A percentile compares a stretch with the other conserved stretches of the same genome.
These are phyloP conservation scores for Boeremia lycopersici DNA, from an alignment of 2,329 filamentous ascomycete species.

Conservation along the genomic window DNA sequence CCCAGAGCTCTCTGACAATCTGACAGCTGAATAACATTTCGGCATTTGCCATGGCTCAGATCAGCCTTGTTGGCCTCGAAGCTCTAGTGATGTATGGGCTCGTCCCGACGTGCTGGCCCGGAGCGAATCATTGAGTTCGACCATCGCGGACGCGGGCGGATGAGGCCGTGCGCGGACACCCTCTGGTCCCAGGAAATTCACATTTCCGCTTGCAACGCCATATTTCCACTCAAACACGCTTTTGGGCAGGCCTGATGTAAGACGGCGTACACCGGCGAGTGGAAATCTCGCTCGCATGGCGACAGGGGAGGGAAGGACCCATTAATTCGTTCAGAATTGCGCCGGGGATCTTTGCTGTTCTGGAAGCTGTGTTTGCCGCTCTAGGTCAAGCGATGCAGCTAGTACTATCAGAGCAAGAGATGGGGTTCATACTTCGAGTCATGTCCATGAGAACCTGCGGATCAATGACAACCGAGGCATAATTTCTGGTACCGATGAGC, in stretches of 20 bases:
- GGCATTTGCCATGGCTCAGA: background rate
- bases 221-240: background rate
- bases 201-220: background rate
- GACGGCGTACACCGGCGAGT: slow-evolving; percentile 11
- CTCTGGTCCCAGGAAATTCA: slow-evolving; percentile 8
- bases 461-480: slow-evolving; percentile 18
- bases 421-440: background rate
- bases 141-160: slow-evolving; percentile 9
- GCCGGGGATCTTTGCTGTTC: slow-evolving; percentile 3
- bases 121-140: background rate
- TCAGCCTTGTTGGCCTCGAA: background rate
- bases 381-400: background rate
- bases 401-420: background rate
- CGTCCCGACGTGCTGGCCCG: background rate
- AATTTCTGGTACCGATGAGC: slow-evolving; percentile 1
- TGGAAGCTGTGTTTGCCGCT: background rate
- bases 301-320: slow-evolving; percentile 16
- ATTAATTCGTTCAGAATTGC: slow-evolving; percentile 7
- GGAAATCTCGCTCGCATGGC: slow-evolving; percentile 12
- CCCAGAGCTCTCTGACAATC: background rate
- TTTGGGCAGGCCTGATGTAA: background rate
- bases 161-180: background rate
- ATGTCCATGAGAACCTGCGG: slow-evolving; percentile 13
- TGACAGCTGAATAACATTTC: slow-evolving; percentile 6
- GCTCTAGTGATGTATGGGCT: background rate